Base-by-base conservation (phyloP, 768 basidiomycete genomes). In the Tephrocybe sp. region DNA sequence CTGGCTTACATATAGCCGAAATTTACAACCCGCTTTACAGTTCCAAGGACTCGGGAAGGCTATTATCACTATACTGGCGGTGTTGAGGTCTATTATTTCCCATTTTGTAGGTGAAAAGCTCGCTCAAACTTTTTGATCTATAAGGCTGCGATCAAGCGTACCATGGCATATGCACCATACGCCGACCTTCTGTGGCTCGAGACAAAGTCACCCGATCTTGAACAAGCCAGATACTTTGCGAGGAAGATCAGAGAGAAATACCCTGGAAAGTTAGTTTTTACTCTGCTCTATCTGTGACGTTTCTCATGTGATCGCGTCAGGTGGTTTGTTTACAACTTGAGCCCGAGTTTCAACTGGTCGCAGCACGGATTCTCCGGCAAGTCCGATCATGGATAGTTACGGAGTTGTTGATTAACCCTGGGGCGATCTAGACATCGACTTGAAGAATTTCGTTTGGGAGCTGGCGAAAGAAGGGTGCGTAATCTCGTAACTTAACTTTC, bases 291-390 rank as follows among this genome's bases (percentile, higher is more conserved):
- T 35, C 21, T 25, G 6, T 38, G 19, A 13, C 32, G 16, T 39
- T 25, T 15, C n/a, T n/a, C 30, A 48, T 28, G 22, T n/a, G 25
- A 13, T 18, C 39, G 31, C 25, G 36, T 50, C 54, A 90, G 86
- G 60, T 86, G 82, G 84, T 82, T 97, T 57, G 92, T 96, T 18
- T 97, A 95, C 64, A 97, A 96, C 64, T 71, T 97, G 49, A 93
- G 91, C 60, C 94, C 93, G 4, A 92, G 90, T 61, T 96, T 96
- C 74, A 93, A 95, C 65, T 96, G 92, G 93, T 72, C 82, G n/a
- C 78, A 75, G 21, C 83, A 87, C 58, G 92, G 92, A 12, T 95
- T 89, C 67, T 78, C 79, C 36, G 82, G 84, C 84, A 39, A 47
- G 68, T 36, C 48, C 38, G 8, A 16, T 8, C 16, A 19, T 25